Evolutionary conservation across 768 basidiomycete genomes (phyloP).

Genomic region (Tricholoma saponaceum): DNA sequence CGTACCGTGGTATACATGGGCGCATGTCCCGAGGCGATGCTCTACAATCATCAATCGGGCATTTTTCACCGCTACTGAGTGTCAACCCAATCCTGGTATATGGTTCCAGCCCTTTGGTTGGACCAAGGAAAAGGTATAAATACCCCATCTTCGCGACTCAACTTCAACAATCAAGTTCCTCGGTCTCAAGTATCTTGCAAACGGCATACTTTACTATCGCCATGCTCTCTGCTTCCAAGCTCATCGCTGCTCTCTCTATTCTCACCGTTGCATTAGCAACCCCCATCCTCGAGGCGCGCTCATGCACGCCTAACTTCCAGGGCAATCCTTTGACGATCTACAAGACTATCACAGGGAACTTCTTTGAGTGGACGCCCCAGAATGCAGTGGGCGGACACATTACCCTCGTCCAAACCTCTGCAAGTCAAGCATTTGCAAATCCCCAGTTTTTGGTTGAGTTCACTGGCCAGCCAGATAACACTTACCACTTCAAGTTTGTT

Average conservation of each 20-base stretch:
- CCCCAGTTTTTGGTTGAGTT: conserved; percentile 2
- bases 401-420: neutral
- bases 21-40: neutral
- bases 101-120: neutral
- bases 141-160: neutral
- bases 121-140: neutral
- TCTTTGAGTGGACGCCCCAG: conserved; percentile 4
- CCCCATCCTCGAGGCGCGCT: neutral
- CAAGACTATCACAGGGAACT: neutral
- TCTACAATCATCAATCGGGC: neutral
- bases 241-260: conserved; percentile 1
- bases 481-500: conserved; percentile 8
- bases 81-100: neutral
- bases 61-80: neutral
- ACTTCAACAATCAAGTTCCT: neutral
- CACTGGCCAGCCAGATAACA: neutral
- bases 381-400: conserved; percentile 5
- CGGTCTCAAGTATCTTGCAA: neutral
- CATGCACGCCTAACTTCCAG: conserved; percentile 8
- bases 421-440: neutral
- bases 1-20: neutral
- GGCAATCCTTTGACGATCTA: conserved; percentile 2
- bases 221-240: neutral
- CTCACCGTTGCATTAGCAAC: conserved; percentile 1
- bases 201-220: neutral